phyloP scores from a whole-genome alignment of 1,139 yeast genomes.

The Saccharomyces hybrid region DNA sequence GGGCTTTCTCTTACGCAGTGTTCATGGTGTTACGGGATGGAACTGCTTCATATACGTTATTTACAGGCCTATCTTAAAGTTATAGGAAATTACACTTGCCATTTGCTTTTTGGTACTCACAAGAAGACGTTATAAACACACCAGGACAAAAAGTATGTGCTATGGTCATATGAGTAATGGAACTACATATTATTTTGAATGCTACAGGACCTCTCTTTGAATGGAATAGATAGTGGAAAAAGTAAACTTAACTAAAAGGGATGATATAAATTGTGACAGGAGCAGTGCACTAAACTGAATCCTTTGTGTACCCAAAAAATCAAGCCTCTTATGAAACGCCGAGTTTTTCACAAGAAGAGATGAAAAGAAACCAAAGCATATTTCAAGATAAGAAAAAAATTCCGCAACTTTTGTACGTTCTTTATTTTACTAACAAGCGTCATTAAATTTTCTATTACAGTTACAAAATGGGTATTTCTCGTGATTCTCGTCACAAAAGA shows the following conservation, averaged over 20 bases:
- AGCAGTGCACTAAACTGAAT: not conserved
- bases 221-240: not conserved
- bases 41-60: not conserved
- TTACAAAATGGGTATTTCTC: constrained; percentile 93
- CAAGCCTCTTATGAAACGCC: not conserved
- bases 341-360: not conserved
- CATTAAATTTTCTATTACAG: constrained; percentile 5
- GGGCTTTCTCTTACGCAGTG: not conserved
- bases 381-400: not conserved
- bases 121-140: constrained; percentile 9
- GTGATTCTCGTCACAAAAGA: constrained; percentile 99
- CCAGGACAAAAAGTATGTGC: constrained; percentile 22
- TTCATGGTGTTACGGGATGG: not conserved
- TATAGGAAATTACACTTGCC: not conserved
- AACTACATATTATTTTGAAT: not conserved
- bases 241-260: not conserved
- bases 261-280: not conserved
- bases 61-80: not conserved
- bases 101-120: not conserved
- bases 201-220: not conserved
- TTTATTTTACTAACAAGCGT: not conserved
- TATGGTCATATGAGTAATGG: not conserved
- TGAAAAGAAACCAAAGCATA: not conserved
- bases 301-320: not conserved
- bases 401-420: not conserved